A percentile compares a stretch with the other conserved stretches of the same genome.
Conservation (phyloP, 129 eudicot genomes). For the Oenanthe sinensis region DNA sequence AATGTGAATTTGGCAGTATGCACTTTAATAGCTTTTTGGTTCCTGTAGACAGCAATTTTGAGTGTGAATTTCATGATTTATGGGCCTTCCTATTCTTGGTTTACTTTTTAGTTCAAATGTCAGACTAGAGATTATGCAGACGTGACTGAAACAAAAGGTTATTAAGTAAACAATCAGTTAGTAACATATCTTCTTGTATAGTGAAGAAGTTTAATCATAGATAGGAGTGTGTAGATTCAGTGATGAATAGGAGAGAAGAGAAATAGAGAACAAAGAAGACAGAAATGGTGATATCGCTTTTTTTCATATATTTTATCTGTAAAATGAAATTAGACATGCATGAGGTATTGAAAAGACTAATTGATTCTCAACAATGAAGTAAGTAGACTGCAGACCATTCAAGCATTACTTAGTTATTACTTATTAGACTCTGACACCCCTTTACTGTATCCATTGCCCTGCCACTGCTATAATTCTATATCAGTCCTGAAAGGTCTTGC, state of each 20-base stretch:
- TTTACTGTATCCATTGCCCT: too few relatives aligned
- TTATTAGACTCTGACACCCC: too few relatives aligned
- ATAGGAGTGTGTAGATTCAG: background rate
- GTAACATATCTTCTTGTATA: background rate
- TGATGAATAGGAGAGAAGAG: background rate
- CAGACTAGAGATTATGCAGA: background rate
- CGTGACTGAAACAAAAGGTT: background rate
- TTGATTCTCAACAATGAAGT: too few relatives aligned
- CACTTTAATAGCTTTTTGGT: background rate
- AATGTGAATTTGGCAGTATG: too few relatives aligned
- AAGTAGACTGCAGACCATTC: too few relatives aligned
- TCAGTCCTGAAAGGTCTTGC: background rate
- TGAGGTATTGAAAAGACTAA: too few relatives aligned
- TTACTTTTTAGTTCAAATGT: background rate
- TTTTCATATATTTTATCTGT: too few relatives aligned
- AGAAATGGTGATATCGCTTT: too few relatives aligned
- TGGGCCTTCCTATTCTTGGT: background rate
- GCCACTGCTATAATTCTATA: background rate
- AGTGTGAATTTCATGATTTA: background rate
- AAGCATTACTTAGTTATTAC: too few relatives aligned
- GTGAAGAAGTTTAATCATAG: background rate
- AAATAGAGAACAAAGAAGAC: too few relatives aligned
- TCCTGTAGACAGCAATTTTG: too few relatives aligned
- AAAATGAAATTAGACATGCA: background rate
- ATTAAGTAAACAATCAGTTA: background rate